These are phyloP conservation scores for Septoria petroselini DNA, from an alignment of 2,329 filamentous ascomycete genomes.

Conservation along the genomic window DNA sequence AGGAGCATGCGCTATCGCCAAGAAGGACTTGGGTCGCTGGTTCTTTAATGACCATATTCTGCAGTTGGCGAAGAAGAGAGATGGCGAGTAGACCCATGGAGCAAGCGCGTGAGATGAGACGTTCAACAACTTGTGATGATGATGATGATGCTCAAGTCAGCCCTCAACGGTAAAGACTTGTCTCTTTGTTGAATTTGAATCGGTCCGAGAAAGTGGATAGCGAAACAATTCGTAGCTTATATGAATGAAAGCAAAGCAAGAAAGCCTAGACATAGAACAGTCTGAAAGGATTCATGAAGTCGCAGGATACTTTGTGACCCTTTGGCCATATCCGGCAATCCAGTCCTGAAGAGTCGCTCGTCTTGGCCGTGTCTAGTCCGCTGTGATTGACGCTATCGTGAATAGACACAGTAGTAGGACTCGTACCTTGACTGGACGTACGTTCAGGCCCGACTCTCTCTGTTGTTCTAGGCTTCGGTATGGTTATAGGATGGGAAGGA, in stretches of 20 bases:
- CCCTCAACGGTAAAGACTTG: slow-evolving; percentile 16
- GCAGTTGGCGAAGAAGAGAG: slow-evolving; percentile 24
- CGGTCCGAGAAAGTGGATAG: not conserved
- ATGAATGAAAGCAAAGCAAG: too few relatives aligned
- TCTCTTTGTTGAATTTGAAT: not conserved
- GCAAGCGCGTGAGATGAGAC: too few relatives aligned
- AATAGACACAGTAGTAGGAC: too few relatives aligned
- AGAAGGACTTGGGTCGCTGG: slow-evolving; percentile 27
- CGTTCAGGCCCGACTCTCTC: too few relatives aligned
- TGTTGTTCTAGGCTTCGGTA: too few relatives aligned
- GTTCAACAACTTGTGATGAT: slow-evolving; percentile 1
- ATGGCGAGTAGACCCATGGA: slow-evolving; percentile 6
- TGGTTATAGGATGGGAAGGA: too few relatives aligned
- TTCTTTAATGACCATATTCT: slow-evolving; percentile 45
- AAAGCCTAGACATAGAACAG: too few relatives aligned
- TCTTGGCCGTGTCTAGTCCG: too few relatives aligned
- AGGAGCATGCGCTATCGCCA: slow-evolving; percentile 41
- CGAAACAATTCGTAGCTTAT: too few relatives aligned
- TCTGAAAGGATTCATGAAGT: slow-evolving; percentile 12
- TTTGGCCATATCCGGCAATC: slow-evolving; percentile 11
- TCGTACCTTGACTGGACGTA: too few relatives aligned
- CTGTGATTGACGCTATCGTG: too few relatives aligned
- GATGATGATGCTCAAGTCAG: not conserved
- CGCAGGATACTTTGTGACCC: slow-evolving; percentile 5
- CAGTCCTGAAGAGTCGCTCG: slow-evolving; percentile 5